A percentile compares a stretch with the other conserved stretches of the same genome.
phyloP scores from a whole-genome alignment of 108 stramenopile species.

The Nitzschia sp. region DNA sequence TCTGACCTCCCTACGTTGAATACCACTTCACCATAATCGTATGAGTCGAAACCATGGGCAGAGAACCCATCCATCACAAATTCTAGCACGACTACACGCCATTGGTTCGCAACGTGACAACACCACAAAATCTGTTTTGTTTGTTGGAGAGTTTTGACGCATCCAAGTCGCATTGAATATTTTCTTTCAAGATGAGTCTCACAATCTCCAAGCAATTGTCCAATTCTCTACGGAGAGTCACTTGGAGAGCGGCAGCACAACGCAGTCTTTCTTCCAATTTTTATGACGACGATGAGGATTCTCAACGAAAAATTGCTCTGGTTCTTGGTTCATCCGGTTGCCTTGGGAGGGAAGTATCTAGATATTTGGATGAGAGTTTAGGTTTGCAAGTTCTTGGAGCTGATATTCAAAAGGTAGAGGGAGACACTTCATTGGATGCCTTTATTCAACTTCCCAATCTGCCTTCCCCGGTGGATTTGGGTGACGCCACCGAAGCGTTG shows the following conservation, averaged over 20 bases:
- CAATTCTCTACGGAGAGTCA: no score
- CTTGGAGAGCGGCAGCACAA: neutral
- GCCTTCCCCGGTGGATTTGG: constrained; percentile 26
- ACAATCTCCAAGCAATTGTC: neutral
- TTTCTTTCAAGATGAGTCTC: neutral
- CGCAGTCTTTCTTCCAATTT: constrained; percentile 1
- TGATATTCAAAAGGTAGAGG: constrained; percentile 37
- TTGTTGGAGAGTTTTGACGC: neutral
- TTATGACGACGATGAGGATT: constrained; percentile 3
- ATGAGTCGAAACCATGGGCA: neutral
- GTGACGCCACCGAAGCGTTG: constrained; percentile 49
- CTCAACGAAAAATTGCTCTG: constrained; percentile 43
- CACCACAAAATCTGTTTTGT: neutral
- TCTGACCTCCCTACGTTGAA: no score
- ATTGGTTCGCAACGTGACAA: neutral
- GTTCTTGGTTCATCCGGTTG: constrained; percentile 74
- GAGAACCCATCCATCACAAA: neutral
- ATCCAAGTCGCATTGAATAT: neutral
- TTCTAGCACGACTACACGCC: neutral
- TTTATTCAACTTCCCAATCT: constrained; percentile 42
- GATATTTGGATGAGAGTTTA: constrained; percentile 34
- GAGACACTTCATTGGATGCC: constrained; percentile 20
- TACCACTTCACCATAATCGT: no score
- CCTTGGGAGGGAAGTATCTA: constrained; percentile 50
- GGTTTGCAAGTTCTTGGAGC: constrained; percentile 62